Base-by-base conservation (phyloP, 352 stramenopile genomes). In the Pythium sp. region DNA sequence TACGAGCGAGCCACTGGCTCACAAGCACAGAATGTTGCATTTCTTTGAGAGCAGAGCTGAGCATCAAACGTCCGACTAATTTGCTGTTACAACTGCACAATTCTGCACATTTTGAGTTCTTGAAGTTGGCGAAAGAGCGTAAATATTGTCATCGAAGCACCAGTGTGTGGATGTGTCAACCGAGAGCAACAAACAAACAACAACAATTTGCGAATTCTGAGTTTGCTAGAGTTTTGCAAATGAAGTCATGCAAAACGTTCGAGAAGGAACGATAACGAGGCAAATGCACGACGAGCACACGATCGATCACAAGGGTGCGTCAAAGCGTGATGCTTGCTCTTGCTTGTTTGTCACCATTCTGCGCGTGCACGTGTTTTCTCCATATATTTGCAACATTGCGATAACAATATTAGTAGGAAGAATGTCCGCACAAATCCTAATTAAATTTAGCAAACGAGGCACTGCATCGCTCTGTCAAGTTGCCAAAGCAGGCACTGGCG, bases 111-210 rank as follows among this genome's bases (percentile, higher is more conserved):
- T 24, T 51, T 22, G 43, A 12, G 43, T 22, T 51, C 12, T 58
- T 58, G 51, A 30, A 30, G 51, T 30, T 30, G 26, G 51, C 0
- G 36, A 43, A 43, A 43, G 36, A 43, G 36, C 8, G 8, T n/a
- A n/a, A 32, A 32, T 32, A 51, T 22, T 32, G 51, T n/a, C 51
- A 57, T 57, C 51, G 22, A 57, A 57, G 51, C 51, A 30, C 22
- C 51, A 20, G 51, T n/a, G 24, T 57, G 51, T 14, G 4, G 53
- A 58, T 58, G 24, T 58, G 53, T 58, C 53, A 58, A 22, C 51
- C 11, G 8, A 22, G 5, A 15, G 53, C 53, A 11, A 24, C 43
- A 51, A 51, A 9, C 43, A 51, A 51, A 51, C 43, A 51, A 51
- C 43, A 49, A 15, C 15, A 49, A n/a, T 49, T 51, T 49, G 15